Base-by-base conservation (phyloP, 2,329 filamentous ascomycete species). In the Talaromyces amestolkiae region DNA sequence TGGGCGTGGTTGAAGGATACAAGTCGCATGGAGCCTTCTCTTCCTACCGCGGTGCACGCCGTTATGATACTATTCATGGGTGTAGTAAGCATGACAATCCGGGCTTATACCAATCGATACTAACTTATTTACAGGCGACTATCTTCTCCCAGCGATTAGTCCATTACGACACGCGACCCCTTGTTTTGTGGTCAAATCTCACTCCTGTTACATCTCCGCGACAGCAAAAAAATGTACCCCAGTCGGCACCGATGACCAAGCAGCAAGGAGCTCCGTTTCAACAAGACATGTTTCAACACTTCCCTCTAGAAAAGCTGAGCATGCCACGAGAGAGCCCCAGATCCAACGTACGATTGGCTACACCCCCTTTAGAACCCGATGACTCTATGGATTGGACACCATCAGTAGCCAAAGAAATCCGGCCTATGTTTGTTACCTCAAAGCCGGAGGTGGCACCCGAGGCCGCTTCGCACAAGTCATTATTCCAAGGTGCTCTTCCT, bases 321-420 rank as follows among this genome's bases (percentile, higher is more conserved):
- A 68, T 73, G 63, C 68, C 70, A 61, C 72, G 61, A 39, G 65
- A 72, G 54, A 66, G 49, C 11, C 71, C 67, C 68, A 15, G 66
- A 69, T 37, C 64, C 69, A 27, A 65, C 70, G 59, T 67, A 72
- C 39, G 37, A 73, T 77, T 60, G 15, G 72, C 72, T 56, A 72
- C 76, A 22, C 77, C 76, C 60, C 77, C 78, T 15, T 75, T 76
- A 5, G 78, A 79, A 49, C 24, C 47, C 59, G 72, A 70, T 19
- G 80, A 82, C 66, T 75, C 75, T 49, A 83, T 84, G 82, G 82
- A 84, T 66, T 84, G 82, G 82, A 80, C 79, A 39, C 82, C 82
- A n/a, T 79, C 80, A 41, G 67, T 72, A 47, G 75, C 79, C 47
- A 73, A 77, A 62, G 68, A 75, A 22, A 71, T 79, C 22, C 72